Percentiles rank a stretch among this genome's conserved stretches.
Evolutionary conservation across 1,139 yeast genomes (phyloP).

Genomic region (Zygosaccharomyces sapae): DNA sequence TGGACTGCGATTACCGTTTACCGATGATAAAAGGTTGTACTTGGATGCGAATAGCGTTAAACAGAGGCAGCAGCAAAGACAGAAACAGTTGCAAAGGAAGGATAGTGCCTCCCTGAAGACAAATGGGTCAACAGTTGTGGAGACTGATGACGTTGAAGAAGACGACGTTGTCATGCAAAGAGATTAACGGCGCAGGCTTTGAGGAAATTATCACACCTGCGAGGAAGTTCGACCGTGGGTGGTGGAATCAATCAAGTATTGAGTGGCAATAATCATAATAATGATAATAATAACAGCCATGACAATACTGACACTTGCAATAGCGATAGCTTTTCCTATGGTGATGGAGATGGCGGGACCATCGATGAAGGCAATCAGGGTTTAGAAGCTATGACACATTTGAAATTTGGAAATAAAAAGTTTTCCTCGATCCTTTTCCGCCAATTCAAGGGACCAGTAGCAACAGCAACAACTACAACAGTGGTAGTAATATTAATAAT

Average conservation of each 20-base stretch:
- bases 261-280: slow-evolving; percentile 1
- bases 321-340: slow-evolving; percentile 1
- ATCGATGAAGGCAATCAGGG: slow-evolving; percentile 5
- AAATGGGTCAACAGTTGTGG: slow-evolving; percentile 1
- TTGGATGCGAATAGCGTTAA: slow-evolving; percentile 9
- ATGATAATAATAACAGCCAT: no score
- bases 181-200: slow-evolving; percentile 41
- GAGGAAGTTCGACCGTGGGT: slow-evolving; percentile 24
- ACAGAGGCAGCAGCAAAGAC: slow-evolving; percentile 8
- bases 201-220: slow-evolving; percentile 32
- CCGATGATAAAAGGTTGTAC: slow-evolving; percentile 21
- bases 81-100: slow-evolving; percentile 1
- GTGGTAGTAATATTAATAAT: not conserved
- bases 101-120: slow-evolving; percentile 1
- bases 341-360: slow-evolving; percentile 4
- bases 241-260: slow-evolving; percentile 3
- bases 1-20: slow-evolving; percentile 30
- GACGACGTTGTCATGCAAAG: slow-evolving; percentile 37
- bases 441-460: not conserved
- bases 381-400: slow-evolving; percentile 18
- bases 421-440: slow-evolving; percentile 19
- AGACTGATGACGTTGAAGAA: slow-evolving; percentile 29
- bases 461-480: not conserved
- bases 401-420: slow-evolving; percentile 23
- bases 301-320: not conserved